phyloP scores from a whole-genome alignment of 2,329 filamentous ascomycete species.

The Zymoseptoria crescenta region DNA sequence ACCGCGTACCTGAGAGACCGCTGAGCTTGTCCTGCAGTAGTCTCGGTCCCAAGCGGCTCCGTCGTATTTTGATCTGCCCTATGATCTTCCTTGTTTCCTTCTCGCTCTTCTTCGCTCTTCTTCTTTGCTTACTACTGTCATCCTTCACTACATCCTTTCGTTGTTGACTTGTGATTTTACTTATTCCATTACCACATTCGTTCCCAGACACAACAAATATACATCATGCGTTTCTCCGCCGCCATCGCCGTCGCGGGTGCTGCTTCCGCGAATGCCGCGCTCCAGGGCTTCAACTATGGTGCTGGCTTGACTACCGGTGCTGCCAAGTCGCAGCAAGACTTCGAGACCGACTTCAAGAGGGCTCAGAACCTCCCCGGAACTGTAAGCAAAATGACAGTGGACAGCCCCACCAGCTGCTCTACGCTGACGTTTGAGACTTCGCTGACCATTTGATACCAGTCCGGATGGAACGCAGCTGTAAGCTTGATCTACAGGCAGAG shows the following conservation, averaged over 20 bases:
- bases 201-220: neutral
- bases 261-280: conserved; percentile 32
- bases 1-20: neutral
- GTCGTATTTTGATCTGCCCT: neutral
- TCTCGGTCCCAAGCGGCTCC: neutral
- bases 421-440: too few species aligned
- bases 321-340: conserved; percentile 56
- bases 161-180: neutral
- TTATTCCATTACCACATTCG: neutral
- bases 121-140: neutral
- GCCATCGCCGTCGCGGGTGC: neutral
- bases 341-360: conserved; percentile 60
- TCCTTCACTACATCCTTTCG: neutral
- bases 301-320: conserved; percentile 52
- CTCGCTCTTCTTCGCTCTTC: neutral
- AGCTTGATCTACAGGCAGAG: too few species aligned
- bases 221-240: neutral
- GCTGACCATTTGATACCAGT: too few species aligned
- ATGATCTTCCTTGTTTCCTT: neutral
- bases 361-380: conserved; percentile 58
- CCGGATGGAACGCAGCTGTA: too few species aligned
- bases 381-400: conserved; percentile 28
- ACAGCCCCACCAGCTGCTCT: too few species aligned
- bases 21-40: neutral
- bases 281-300: conserved; percentile 65